phyloP scores from a whole-genome alignment of 495 filamentous ascomycete genomes.

The Chaetomium fimeti region DNA sequence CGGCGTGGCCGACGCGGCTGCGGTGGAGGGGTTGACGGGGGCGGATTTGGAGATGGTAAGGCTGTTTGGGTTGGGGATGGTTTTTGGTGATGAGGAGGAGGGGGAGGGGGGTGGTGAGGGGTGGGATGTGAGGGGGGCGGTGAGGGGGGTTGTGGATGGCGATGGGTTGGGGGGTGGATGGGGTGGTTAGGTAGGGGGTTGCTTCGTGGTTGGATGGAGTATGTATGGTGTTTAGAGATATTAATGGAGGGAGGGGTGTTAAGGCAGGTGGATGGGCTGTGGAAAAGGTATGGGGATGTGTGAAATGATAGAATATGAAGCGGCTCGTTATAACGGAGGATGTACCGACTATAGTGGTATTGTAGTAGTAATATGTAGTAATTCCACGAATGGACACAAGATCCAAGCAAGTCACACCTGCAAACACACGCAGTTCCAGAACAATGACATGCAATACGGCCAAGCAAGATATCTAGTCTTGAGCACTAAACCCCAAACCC shows the following conservation, averaged over 20 bases:
- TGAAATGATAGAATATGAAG: background rate
- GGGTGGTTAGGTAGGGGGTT: constrained; percentile 4
- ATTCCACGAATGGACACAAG: background rate
- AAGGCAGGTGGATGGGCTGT: background rate
- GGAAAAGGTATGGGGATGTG: background rate
- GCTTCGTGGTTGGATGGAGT: constrained; percentile 10
- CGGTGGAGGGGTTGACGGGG: constrained; percentile 13
- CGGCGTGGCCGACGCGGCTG: background rate
- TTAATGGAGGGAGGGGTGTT: background rate
- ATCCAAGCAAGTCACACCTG: background rate
- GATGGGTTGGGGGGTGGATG: background rate
- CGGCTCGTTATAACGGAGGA: too few relatives aligned
- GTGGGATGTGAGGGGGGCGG: constrained; percentile 8
- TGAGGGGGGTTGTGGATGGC: constrained; percentile 18
- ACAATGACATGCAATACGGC: background rate
- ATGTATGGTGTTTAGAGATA: background rate
- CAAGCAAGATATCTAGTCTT: background rate
- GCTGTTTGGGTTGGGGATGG: constrained; percentile 21
- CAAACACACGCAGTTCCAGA: too few relatives aligned
- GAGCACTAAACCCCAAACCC: background rate
- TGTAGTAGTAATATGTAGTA: background rate
- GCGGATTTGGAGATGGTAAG: constrained; percentile 21
- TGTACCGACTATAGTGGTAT: too few relatives aligned
- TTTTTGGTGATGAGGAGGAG: constrained; percentile 1
- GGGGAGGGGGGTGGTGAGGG: background rate